These are phyloP conservation scores for Amphibolis antarctica DNA, from an alignment of 106 monocot genomes.

Conservation along the genomic window DNA sequence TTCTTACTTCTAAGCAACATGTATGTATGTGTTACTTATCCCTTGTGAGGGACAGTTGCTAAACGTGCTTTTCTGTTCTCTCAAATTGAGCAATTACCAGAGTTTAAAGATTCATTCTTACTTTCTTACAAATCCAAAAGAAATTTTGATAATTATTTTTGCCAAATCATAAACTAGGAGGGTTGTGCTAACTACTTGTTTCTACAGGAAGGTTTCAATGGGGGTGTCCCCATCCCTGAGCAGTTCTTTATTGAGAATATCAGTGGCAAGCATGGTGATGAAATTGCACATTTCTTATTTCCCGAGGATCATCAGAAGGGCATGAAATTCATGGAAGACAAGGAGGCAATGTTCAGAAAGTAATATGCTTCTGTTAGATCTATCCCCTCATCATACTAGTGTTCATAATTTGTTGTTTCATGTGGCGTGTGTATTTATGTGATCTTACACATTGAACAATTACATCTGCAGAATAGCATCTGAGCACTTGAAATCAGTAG, in stretches of 20 bases:
- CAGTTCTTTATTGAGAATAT: conserved; percentile 42
- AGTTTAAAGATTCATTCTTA: no score
- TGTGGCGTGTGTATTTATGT: not conserved
- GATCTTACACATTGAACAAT: not conserved
- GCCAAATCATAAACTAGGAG: no score
- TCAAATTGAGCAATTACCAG: not conserved
- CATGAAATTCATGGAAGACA: conserved; percentile 70
- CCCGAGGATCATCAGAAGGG: conserved; percentile 44
- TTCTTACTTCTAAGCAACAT: not conserved
- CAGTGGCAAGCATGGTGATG: conserved; percentile 57
- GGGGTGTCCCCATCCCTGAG: conserved; percentile 55
- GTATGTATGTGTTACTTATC: not conserved
- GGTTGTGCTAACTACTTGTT: not conserved
- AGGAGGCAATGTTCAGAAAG: conserved; percentile 61
- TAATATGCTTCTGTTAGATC: conserved; percentile 5
- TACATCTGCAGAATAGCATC: conserved; percentile 36
- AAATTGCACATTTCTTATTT: conserved; percentile 39
- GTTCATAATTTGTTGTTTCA: not conserved
- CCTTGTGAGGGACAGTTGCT: not conserved
- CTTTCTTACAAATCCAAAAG: no score
- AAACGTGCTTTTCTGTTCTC: not conserved
- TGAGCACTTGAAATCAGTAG: conserved; percentile 39
- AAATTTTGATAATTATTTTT: no score
- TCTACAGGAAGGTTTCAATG: conserved; percentile 48
- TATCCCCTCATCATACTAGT: not conserved